phyloP scores from a whole-genome alignment of 306 rosid species.

The Pueraria montana region DNA sequence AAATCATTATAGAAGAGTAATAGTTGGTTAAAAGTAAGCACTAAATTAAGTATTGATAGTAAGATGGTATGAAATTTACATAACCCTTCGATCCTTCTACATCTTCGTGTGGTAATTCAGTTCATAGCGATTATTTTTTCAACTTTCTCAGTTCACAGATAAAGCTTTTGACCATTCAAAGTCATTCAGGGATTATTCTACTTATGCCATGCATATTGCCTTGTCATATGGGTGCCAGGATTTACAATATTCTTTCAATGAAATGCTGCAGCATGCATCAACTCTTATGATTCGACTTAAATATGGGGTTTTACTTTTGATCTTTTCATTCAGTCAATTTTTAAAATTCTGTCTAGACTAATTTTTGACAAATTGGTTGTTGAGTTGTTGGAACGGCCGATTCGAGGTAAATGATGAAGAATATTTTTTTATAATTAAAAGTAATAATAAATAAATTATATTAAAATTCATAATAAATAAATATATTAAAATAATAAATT shows the following conservation, averaged over 20 bases:
- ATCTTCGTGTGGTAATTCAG: not conserved
- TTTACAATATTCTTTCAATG: not conserved
- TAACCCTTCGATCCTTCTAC: not conserved
- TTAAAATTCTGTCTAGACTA: not conserved
- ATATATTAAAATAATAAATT: too few relatives aligned
- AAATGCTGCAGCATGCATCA: not conserved
- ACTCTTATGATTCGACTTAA: not conserved
- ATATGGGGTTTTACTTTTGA: not conserved
- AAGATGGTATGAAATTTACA: not conserved
- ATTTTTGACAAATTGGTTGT: not conserved
- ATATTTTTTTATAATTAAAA: too few relatives aligned
- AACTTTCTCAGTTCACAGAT: not conserved
- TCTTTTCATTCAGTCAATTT: not conserved
- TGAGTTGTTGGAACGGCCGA: not conserved
- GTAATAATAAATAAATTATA: too few relatives aligned
- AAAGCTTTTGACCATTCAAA: slow-evolving; percentile 13
- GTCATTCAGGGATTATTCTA: not conserved
- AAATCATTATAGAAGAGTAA: too few relatives aligned
- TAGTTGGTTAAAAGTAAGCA: too few relatives aligned
- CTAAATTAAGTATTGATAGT: too few relatives aligned
- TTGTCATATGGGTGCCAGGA: not conserved
- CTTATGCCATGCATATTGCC: not conserved
- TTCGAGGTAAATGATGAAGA: not conserved
- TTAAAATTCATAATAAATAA: too few relatives aligned
- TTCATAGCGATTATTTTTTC: not conserved